Percentiles rank a stretch among this genome's conserved stretches.
phyloP scores from a whole-genome alignment of 2,329 filamentous ascomycete species.

The Fusarium decemcellulare region DNA sequence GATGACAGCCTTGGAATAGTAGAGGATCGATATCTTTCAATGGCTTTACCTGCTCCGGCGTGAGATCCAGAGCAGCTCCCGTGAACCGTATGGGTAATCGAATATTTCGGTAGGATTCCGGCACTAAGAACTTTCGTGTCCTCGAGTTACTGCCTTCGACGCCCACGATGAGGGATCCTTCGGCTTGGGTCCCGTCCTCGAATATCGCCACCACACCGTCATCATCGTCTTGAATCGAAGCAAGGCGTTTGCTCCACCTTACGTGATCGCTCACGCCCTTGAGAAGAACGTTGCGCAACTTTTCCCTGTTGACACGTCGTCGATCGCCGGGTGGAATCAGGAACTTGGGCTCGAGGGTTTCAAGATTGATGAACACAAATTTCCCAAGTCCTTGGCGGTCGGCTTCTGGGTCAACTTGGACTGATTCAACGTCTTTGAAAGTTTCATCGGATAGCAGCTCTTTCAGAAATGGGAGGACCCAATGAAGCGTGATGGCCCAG shows the following conservation, averaged over 20 bases:
- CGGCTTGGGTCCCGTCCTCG: conserved; percentile 49
- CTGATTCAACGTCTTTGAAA: conserved; percentile 41
- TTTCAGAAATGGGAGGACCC: conserved; percentile 59
- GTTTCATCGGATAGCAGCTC: conserved; percentile 45
- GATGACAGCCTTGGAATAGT: conserved; percentile 68
- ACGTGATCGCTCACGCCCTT: conserved; percentile 47
- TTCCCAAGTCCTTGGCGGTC: conserved; percentile 55
- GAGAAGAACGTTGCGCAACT: conserved; percentile 50
- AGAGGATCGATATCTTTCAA: conserved; percentile 66
- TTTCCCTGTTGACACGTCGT: conserved; percentile 54
- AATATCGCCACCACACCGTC: conserved; percentile 48
- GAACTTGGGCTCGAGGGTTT: conserved; percentile 54
- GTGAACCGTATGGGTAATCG: conserved; percentile 55
- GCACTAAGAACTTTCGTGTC: conserved; percentile 53
- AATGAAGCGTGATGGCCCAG: conserved; percentile 74
- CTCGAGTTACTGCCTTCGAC: conserved; percentile 57
- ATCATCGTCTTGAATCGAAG: conserved; percentile 40
- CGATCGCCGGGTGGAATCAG: conserved; percentile 55
- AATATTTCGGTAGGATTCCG: conserved; percentile 49
- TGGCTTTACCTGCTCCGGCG: conserved; percentile 53
- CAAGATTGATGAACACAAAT: conserved; percentile 58
- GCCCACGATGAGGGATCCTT: conserved; percentile 56
- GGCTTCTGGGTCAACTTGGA: conserved; percentile 54
- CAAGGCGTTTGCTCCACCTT: conserved; percentile 51
- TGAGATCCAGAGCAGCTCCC: conserved; percentile 55